Conservation (phyloP, 495 filamentous ascomycete species). For the Hypoxylon fuscum region DNA sequence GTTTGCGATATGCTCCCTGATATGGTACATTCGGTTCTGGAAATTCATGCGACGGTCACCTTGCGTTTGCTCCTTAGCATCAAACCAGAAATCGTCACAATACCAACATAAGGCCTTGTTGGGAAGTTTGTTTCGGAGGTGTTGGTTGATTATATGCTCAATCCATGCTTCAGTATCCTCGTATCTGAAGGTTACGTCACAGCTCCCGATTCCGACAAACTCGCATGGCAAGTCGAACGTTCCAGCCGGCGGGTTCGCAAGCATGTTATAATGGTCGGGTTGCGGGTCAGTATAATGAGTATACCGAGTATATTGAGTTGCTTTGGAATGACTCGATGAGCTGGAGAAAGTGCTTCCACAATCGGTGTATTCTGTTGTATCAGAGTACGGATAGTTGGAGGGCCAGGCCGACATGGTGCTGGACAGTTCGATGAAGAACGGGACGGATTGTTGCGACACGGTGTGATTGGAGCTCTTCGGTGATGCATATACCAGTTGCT, state of each 20-base stretch:
- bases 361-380: neutral
- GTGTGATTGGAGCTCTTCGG: constrained; percentile 1
- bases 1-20: constrained; percentile 48
- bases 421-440: neutral
- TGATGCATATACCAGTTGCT: constrained; percentile 3
- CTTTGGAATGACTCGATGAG: neutral
- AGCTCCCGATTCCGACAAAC: constrained; percentile 41
- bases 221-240: constrained; percentile 50
- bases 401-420: neutral
- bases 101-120: constrained; percentile 54
- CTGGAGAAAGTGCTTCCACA: constrained; percentile 7
- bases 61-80: neutral
- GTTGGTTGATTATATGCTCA: constrained; percentile 49
- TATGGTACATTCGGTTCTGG: constrained; percentile 55
- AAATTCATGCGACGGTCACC: constrained; percentile 40
- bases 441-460: neutral
- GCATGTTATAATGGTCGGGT: neutral
- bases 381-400: neutral
- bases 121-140: constrained; percentile 47
- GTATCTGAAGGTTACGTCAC: constrained; percentile 44
- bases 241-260: neutral
- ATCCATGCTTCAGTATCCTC: constrained; percentile 54
- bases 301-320: constrained; percentile 17
- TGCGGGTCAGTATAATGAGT: neutral
- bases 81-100: constrained; percentile 51